phyloP scores from a whole-genome alignment of 2,329 filamentous ascomycete genomes.

The Ascosphaera aggregata region DNA sequence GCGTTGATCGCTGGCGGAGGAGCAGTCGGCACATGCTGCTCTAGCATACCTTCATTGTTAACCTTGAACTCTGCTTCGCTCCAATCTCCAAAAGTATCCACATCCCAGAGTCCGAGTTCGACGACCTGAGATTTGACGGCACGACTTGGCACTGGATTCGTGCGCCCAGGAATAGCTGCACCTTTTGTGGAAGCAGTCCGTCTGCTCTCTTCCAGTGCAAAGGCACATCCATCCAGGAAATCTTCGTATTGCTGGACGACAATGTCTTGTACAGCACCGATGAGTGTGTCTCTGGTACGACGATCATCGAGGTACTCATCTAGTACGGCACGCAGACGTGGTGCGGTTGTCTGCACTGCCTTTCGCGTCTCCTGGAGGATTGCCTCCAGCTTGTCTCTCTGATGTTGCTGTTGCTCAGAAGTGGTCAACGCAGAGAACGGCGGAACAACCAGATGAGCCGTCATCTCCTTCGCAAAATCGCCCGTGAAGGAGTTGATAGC shows the following conservation, averaged over 20 bases:
- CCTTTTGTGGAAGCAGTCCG: constrained; percentile 10
- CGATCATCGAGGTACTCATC: constrained; percentile 40
- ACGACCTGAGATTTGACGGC: constrained; percentile 31
- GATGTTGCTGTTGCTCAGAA: constrained; percentile 3
- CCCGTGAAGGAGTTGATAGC: constrained; percentile 45
- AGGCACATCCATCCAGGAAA: constrained; percentile 31
- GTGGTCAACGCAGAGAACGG: constrained; percentile 2
- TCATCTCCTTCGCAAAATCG: constrained; percentile 33
- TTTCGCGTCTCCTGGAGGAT: constrained; percentile 26
- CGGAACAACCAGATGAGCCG: constrained; percentile 20
- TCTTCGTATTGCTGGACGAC: constrained; percentile 39
- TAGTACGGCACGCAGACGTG: constrained; percentile 30
- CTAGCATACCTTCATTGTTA: neutral
- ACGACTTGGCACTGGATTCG: constrained; percentile 12
- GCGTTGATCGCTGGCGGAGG: neutral
- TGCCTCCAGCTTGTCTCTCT: constrained; percentile 9
- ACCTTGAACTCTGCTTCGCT: constrained; percentile 35
- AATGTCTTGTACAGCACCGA: constrained; percentile 40
- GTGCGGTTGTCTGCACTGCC: constrained; percentile 34
- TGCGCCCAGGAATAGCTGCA: constrained; percentile 14
- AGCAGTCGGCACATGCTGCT: neutral
- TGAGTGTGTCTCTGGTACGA: constrained; percentile 41
- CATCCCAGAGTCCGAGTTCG: constrained; percentile 40
- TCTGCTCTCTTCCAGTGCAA: constrained; percentile 14
- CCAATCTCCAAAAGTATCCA: constrained; percentile 40